Evolutionary conservation across 1,284 basidiomycete species (phyloP).

Genomic region (Veloboletus limbatus): DNA sequence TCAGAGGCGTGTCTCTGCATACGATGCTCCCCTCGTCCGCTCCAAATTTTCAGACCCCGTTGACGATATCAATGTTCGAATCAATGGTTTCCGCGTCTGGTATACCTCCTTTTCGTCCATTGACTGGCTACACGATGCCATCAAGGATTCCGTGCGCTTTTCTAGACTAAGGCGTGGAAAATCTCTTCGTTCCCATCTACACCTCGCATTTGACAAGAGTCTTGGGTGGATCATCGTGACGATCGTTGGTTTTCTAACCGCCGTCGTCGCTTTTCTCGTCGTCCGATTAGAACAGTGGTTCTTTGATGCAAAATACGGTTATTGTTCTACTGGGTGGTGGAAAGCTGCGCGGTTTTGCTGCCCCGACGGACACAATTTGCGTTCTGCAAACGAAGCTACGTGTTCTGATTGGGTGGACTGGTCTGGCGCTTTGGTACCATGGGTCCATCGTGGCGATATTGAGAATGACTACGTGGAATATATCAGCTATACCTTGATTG

Average conservation of each 20-base stretch:
- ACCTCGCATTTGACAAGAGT: conserved; percentile 76
- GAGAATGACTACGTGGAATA: conserved; percentile 61
- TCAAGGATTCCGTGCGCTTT: conserved; percentile 84
- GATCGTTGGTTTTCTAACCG: conserved; percentile 80
- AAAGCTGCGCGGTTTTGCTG: conserved; percentile 85
- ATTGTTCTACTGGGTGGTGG: conserved; percentile 71
- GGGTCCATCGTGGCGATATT: conserved; percentile 16
- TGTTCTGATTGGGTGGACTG: conserved; percentile 79
- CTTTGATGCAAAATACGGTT: conserved; percentile 94
- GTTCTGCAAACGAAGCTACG: conserved; percentile 34
- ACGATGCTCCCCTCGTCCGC: conserved; percentile 52
- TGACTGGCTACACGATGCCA: conserved; percentile 92
- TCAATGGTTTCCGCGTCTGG: conserved; percentile 90
- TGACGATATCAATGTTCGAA: conserved; percentile 58
- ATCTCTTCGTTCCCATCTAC: conserved; percentile 68
- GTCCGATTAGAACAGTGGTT: conserved; percentile 86
- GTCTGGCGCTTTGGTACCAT: conserved; percentile 49
- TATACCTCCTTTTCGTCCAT: conserved; percentile 83
- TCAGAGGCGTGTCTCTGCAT: conserved; percentile 68
- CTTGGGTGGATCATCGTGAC: conserved; percentile 93
- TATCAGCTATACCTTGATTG: conserved; percentile 70
- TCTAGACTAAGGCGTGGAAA: conserved; percentile 64
- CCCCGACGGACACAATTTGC: conserved; percentile 37
- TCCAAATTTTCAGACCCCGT: conserved; percentile 36
- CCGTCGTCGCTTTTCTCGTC: conserved; percentile 84